Base-by-base conservation (phyloP, 140 eudicot genomes). In the Stevia rebaudiana region DNA sequence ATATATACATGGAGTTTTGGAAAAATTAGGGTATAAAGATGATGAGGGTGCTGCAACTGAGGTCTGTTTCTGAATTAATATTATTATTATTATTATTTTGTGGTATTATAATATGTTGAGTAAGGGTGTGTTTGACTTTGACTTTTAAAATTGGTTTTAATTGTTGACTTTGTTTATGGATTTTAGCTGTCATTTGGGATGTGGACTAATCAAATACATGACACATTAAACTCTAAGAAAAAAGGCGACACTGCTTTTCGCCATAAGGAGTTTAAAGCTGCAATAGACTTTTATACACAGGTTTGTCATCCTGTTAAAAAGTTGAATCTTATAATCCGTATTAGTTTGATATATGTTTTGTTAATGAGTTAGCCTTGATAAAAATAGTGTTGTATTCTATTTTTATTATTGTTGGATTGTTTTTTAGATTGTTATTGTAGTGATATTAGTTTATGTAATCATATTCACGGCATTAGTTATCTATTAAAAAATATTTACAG, bases 171-270 rank as follows among this genome's bases (percentile, higher is more conserved):
- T 71, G 67, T 56, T 21, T 15, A 33, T 59, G 63, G 61, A 43
- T 33, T 68, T 65, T 84, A 90, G 95, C 95, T 90, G 25, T 91
- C 98, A 6, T 91, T 91, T 64, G 91, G 86, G 74, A 87, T 87
- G 96, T 91, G 98, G 98, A 91, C 98, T 57, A 82, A 87, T 61
- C 98, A 91, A 75, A 76, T 91, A 86, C 96, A 91, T 53, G 98
- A 91, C 11, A 91, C 89, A 7, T 62, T 91, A 74, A 85, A 72
- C 83, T 82, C 96, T 3, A 91, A 91, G 86, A 85, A 91, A 76
- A 87, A 87, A 77, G 98, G 98, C 18, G 98, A 91, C 54, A 61
- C 63, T 42, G 96, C 98, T 70, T 91, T 91, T 76, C 80, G 95
- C 64, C 96, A 91, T 48, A 91, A 82, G 75, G 95, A 91, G 59